A percentile compares a stretch with the other conserved stretches of the same genome.
These are phyloP conservation scores for Trametes gibbosa DNA, from an alignment of 768 basidiomycete species.

Conservation along the genomic window DNA sequence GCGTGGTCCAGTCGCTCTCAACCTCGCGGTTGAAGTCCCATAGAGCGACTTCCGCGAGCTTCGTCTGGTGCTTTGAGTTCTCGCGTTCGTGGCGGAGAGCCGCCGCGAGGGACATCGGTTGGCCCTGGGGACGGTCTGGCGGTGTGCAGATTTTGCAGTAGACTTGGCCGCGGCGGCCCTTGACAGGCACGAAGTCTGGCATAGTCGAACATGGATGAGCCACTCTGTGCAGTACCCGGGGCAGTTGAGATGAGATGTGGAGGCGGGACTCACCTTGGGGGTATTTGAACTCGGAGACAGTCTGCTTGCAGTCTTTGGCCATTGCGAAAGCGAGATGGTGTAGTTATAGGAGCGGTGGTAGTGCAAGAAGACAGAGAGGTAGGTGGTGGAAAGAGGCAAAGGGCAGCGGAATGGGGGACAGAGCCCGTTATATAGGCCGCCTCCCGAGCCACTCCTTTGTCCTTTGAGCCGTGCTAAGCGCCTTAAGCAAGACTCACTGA, in stretches of 20 bases:
- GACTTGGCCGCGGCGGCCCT: slow-evolving; percentile 27
- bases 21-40: slow-evolving; percentile 6
- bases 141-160: slow-evolving; percentile 34
- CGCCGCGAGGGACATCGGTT: slow-evolving; percentile 27
- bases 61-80: slow-evolving; percentile 21
- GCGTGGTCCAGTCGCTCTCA: slow-evolving; percentile 2
- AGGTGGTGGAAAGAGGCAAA: not conserved
- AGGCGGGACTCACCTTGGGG: slow-evolving; percentile 13
- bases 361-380: not conserved
- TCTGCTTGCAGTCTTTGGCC: not conserved
- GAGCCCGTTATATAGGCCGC: slow-evolving; percentile 1
- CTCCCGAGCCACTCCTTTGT: slow-evolving; percentile 1
- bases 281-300: slow-evolving; percentile 2
- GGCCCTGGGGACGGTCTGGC: slow-evolving; percentile 18
- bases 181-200: slow-evolving; percentile 26
- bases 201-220: not conserved
- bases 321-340: not conserved
- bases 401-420: not conserved
- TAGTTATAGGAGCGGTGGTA: not conserved
- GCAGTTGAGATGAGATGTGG: not conserved
- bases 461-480: not conserved
- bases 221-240: not conserved
- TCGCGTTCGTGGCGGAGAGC: slow-evolving; percentile 34
- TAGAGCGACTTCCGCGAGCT: slow-evolving; percentile 13
- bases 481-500: not conserved